These are phyloP conservation scores for Juncus effusus DNA, from an alignment of 176 grass and related monocot species.

Conservation along the genomic window DNA sequence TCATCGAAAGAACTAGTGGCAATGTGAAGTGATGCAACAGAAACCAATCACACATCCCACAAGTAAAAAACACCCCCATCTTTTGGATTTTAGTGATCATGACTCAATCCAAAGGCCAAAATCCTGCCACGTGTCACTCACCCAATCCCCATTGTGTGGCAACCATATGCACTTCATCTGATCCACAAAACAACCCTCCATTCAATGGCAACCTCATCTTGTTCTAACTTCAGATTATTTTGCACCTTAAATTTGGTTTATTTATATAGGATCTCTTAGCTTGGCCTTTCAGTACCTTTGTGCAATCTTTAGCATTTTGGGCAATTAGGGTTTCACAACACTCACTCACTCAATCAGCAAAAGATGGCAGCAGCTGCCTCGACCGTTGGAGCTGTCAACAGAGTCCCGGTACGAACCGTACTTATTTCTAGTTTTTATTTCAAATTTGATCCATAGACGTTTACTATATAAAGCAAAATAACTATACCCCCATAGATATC, in stretches of 20 bases:
- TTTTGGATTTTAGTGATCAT: constrained; percentile 24
- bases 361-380: constrained; percentile 73
- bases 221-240: neutral
- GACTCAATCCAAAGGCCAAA: constrained; percentile 28
- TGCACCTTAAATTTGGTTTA: neutral
- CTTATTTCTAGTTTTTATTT: neutral
- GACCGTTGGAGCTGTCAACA: constrained; percentile 50
- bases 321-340: too few species aligned
- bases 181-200: constrained; percentile 43
- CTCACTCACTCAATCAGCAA: neutral
- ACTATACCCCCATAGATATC: too few species aligned
- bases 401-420: constrained; percentile 44
- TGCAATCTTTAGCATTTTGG: constrained; percentile 2
- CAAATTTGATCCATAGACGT: neutral
- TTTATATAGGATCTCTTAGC: constrained; percentile 21
- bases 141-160: constrained; percentile 80
- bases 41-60: constrained; percentile 36
- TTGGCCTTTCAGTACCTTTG: constrained; percentile 30
- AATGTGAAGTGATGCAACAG: neutral
- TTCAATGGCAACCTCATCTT: constrained; percentile 16
- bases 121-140: constrained; percentile 35
- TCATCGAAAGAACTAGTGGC: neutral
- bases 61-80: neutral
- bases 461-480: neutral
- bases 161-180: constrained; percentile 24